phyloP scores from a whole-genome alignment of 2,329 filamentous ascomycete species.

The Trichoderma citrinoviride region DNA sequence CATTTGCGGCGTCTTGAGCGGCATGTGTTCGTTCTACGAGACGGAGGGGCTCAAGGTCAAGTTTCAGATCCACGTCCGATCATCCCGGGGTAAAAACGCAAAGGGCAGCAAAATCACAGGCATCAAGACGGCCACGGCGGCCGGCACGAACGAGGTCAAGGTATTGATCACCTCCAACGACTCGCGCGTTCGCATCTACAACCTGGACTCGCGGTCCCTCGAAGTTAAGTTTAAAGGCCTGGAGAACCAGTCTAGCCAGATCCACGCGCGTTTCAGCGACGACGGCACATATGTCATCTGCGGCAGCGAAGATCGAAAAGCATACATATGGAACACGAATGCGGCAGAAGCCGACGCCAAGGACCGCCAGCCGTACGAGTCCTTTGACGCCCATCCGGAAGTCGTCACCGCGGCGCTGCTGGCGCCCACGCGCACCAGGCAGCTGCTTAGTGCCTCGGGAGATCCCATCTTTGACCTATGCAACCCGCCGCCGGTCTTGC shows the following conservation, averaged over 20 bases:
- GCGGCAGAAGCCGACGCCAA: constrained; percentile 59
- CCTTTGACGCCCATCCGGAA: constrained; percentile 84
- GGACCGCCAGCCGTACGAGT: constrained; percentile 80
- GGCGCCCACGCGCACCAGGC: constrained; percentile 74
- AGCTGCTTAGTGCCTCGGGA: constrained; percentile 74
- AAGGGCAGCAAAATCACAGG: constrained; percentile 98
- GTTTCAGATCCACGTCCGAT: constrained; percentile 89
- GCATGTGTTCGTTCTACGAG: constrained; percentile 85
- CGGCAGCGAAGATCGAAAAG: constrained; percentile 85
- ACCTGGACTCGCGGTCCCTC: constrained; percentile 76
- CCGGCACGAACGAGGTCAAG: constrained; percentile 65
- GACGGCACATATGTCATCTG: constrained; percentile 84
- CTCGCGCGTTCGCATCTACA: constrained; percentile 86
- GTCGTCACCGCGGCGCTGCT: constrained; percentile 88
- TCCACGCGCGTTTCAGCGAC: constrained; percentile 84
- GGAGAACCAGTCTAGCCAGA: constrained; percentile 86
- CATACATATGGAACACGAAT: constrained; percentile 77
- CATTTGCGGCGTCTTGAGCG: constrained; percentile 83
- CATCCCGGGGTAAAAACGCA: constrained; percentile 85
- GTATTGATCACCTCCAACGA: constrained; percentile 93
- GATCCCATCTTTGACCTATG: constrained; percentile 96
- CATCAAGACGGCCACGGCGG: constrained; percentile 70
- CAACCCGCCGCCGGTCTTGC: constrained; percentile 85
- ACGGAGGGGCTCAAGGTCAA: constrained; percentile 84
- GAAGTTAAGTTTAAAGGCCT: constrained; percentile 91